Conservation (phyloP, 139 green algal genomes). For the Desmodesmus armatus region DNA sequence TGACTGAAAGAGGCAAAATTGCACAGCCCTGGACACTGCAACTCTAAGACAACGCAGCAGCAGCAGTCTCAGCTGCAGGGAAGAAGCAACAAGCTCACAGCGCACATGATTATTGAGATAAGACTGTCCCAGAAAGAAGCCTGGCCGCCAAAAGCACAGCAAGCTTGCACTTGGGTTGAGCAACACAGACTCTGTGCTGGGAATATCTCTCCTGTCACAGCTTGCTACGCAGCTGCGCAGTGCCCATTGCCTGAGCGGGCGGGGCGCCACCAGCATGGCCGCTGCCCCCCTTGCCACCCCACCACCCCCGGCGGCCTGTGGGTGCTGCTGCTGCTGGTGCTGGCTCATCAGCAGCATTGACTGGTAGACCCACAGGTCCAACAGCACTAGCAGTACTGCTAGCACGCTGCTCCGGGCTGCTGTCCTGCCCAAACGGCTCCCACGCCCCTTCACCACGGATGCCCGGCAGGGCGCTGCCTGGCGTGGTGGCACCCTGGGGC, state of each 20-base stretch:
- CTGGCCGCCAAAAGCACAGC: no score
- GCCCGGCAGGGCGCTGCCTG: not conserved
- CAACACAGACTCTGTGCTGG: not conserved
- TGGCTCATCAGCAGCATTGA: not conserved
- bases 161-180: no score
- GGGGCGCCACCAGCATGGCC: not conserved
- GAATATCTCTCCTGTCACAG: not conserved
- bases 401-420: no score
- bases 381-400: not conserved
- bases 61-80: no score
- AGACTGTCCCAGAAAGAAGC: no score
- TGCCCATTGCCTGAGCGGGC: not conserved
- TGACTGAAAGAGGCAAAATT: no score
- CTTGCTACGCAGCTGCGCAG: not conserved
- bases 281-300: not conserved
- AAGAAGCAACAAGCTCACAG: no score
- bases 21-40: no score
- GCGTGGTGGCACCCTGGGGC: not conserved
- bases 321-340: not conserved
- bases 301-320: not conserved
- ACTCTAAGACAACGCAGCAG: no score
- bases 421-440: constrained; percentile 10
- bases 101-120: no score
- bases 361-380: no score
- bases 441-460: not conserved